Conservation (phyloP, 2,329 filamentous ascomycete genomes). For the Graphilbum ipis-grandicollis region DNA sequence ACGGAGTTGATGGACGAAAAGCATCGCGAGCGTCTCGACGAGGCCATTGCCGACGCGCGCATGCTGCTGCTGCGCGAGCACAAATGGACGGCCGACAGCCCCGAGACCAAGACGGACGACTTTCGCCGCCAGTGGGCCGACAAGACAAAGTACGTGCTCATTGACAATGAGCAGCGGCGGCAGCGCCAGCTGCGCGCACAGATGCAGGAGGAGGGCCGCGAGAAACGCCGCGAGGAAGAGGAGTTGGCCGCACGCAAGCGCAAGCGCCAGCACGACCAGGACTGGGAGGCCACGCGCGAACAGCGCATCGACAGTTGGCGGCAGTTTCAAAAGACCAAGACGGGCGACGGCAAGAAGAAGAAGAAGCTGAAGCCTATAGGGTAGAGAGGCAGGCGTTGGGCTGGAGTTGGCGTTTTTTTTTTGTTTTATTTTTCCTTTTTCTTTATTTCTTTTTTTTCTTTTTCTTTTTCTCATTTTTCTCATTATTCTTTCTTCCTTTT, state of each 20-base stretch:
- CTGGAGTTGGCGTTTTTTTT: not conserved
- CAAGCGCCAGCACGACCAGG: conserved; percentile 81
- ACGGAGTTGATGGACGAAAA: conserved; percentile 88
- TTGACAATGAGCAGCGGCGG: conserved; percentile 79
- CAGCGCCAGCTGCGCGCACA: conserved; percentile 78
- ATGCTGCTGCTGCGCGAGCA: conserved; percentile 88
- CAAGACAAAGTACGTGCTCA: conserved; percentile 75
- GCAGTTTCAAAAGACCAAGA: conserved; percentile 66
- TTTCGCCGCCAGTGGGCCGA: conserved; percentile 78
- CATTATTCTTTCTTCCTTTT: not conserved
- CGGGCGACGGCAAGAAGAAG: conserved; percentile 35
- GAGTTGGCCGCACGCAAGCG: conserved; percentile 66
- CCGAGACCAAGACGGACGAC: conserved; percentile 67
- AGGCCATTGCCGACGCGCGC: conserved; percentile 88
- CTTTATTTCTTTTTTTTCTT: not conserved
- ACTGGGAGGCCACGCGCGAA: conserved; percentile 88
- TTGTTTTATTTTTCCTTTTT: not conserved
- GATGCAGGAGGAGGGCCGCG: conserved; percentile 89
- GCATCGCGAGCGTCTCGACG: conserved; percentile 69
- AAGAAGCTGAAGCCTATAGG: conserved; percentile 51
- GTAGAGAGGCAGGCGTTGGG: conserved; percentile 13
- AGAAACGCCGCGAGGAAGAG: conserved; percentile 72
- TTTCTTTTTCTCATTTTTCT: not conserved
- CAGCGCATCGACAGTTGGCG: conserved; percentile 88
- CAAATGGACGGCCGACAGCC: conserved; percentile 79